Conservation (phyloP, 2,329 filamentous ascomycete species). For the Metarhizium robertsii region DNA sequence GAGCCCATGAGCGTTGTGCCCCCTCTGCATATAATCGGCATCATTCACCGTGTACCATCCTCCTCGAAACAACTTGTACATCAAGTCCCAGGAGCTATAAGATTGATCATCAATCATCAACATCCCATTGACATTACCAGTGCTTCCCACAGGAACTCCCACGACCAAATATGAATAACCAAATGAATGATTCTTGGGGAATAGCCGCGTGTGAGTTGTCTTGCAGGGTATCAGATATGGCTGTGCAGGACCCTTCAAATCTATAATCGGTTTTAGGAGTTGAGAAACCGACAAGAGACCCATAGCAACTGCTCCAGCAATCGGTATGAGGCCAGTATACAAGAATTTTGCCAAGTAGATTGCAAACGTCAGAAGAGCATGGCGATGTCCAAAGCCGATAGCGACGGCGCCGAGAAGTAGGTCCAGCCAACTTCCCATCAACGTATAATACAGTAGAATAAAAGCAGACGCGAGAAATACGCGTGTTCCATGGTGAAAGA, state of each 20-base stretch:
- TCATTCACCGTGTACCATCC: slow-evolving; percentile 52
- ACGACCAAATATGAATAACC: slow-evolving; percentile 61
- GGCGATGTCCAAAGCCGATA: slow-evolving; percentile 1
- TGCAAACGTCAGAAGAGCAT: background rate
- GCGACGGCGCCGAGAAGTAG: slow-evolving; percentile 4
- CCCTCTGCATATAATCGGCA: slow-evolving; percentile 51
- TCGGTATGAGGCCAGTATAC: background rate
- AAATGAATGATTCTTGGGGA: slow-evolving; percentile 60
- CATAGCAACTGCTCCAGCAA: background rate
- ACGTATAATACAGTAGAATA: slow-evolving; percentile 10
- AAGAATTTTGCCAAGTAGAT: background rate
- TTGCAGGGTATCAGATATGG: slow-evolving; percentile 54
- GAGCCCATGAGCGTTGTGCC: slow-evolving; percentile 40
- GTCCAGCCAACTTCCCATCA: slow-evolving; percentile 15
- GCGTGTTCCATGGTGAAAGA: background rate
- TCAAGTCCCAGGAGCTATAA: background rate
- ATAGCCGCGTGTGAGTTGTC: slow-evolving; percentile 57
- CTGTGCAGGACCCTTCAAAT: slow-evolving; percentile 7
- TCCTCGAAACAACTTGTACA: slow-evolving; percentile 3
- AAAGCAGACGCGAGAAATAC: background rate
- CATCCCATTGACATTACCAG: slow-evolving; percentile 44
- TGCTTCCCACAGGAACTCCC: slow-evolving; percentile 57
- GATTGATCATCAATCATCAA: slow-evolving; percentile 34
- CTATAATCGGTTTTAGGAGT: background rate
- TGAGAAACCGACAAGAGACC: background rate